Percentiles rank a stretch among this genome's conserved stretches.
Evolutionary conservation across 352 stramenopile genomes (phyloP).

Genomic region (Phytopythium oedochilum): DNA sequence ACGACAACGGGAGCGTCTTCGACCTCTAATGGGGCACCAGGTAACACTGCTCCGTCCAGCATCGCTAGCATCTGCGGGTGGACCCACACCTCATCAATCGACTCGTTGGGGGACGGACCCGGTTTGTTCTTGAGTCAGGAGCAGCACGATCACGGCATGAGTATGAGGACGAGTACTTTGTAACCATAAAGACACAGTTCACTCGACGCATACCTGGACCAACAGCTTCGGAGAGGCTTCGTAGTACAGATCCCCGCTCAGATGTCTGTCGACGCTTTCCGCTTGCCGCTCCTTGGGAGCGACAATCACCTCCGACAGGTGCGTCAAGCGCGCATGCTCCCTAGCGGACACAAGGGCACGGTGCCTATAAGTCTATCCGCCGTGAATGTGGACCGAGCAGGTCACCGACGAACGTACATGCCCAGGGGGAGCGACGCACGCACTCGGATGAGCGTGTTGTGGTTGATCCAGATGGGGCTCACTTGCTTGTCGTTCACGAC

Average conservation of each 20-base stretch:
- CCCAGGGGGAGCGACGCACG: conserved; percentile 47
- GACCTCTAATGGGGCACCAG: conserved; percentile 15
- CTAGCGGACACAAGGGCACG: too few relatives aligned
- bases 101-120: conserved; percentile 17
- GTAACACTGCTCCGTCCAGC: conserved; percentile 49
- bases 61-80: conserved; percentile 54
- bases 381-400: too few relatives aligned
- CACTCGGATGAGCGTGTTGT: conserved; percentile 73
- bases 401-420: conserved; percentile 46
- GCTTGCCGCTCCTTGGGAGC: conserved; percentile 62
- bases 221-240: conserved; percentile 44
- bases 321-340: conserved; percentile 60
- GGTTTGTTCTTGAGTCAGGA: too few relatives aligned
- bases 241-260: conserved; percentile 55
- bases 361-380: too few relatives aligned
- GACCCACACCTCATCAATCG: conserved; percentile 58
- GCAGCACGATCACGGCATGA: too few relatives aligned
- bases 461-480: conserved; percentile 77
- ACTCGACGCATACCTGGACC: conserved; percentile 46
- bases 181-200: too few relatives aligned
- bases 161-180: too few relatives aligned
- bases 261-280: conserved; percentile 14
- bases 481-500: conserved; percentile 86
- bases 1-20: conserved; percentile 36
- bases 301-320: conserved; percentile 72